phyloP scores from a whole-genome alignment of 2,329 filamentous ascomycete genomes.

The Graphiopsis chlorocephala region DNA sequence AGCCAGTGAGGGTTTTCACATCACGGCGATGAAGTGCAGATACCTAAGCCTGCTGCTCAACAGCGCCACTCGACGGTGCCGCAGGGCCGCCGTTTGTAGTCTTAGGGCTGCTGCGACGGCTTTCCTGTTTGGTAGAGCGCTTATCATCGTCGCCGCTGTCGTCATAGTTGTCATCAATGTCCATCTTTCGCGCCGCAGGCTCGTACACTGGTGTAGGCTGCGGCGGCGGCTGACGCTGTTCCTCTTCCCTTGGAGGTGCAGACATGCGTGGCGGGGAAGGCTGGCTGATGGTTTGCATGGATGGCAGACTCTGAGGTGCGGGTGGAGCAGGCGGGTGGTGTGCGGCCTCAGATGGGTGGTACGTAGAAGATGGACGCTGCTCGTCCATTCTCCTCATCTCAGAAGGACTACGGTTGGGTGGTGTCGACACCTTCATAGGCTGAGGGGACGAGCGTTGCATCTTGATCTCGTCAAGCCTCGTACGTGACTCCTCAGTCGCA shows the following conservation, averaged over 20 bases:
- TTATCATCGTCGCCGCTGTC: constrained; percentile 86
- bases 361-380: constrained; percentile 64
- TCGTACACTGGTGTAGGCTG: constrained; percentile 56
- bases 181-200: constrained; percentile 89
- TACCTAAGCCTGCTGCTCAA: constrained; percentile 8
- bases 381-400: constrained; percentile 60
- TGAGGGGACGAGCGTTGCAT: constrained; percentile 61
- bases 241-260: constrained; percentile 47
- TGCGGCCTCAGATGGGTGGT: constrained; percentile 89
- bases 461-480: constrained; percentile 79
- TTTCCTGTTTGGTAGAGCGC: constrained; percentile 45
- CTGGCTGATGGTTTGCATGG: constrained; percentile 45
- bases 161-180: constrained; percentile 96
- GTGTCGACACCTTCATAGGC: constrained; percentile 50
- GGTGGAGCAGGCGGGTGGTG: constrained; percentile 66
- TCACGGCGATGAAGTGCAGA: not conserved
- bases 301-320: constrained; percentile 46
- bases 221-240: constrained; percentile 30
- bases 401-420: constrained; percentile 77
- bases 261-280: constrained; percentile 54
- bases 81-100: constrained; percentile 23
- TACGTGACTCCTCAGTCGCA: constrained; percentile 81
- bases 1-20: not conserved
- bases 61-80: constrained; percentile 1
- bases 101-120: constrained; percentile 44